Base-by-base conservation (phyloP, 1,284 basidiomycete genomes). In the Singerocomus inundabilis region DNA sequence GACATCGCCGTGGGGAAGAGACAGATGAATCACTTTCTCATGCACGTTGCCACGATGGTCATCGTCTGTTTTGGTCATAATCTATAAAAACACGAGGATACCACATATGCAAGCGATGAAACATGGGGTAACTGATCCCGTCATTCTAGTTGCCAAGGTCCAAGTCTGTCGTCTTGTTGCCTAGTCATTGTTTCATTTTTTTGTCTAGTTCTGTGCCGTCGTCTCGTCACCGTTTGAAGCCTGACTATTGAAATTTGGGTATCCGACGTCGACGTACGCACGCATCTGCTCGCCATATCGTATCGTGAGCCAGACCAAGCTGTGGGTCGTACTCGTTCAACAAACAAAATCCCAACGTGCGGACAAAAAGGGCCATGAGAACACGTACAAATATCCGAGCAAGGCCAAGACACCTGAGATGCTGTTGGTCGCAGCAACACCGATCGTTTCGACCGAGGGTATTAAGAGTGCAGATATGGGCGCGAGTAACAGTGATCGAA, bases 401-500 rank as follows among this genome's bases (percentile, higher is more conserved):
- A 75, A 67, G 1, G 70, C 70, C 7, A 80, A 47, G 5, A 68
- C 40, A 0, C 78, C 76, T 0, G 75, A 66, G 12, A 80, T 58
- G 0, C 71, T 72, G 62, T 81, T 74, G 0, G 83, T 84, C 49
- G 68, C 68, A 0, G 75, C 74, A 13, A 83, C 72, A 8, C 84
- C 82, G 28, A 85, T 74, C 0, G 55, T 58, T 26, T 83, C 66
- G 47, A 84, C 71, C 35, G 77, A 63, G 0, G 85, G 64, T 46
- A 66, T 56, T 9, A 57, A 31, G 25, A 68, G 1, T 15, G 56
- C 66, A 5, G 57, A 47, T 5, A 53, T 42, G 0, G 45, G 51
- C 6, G 64, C 52, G 6, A 68, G 46, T 8, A 79, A 57, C 15
- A 77, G 38, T 39, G 75, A 66, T 55, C 81, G 70, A 58, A 77